phyloP scores from a whole-genome alignment of 805 yeast species.

The Saccharomycopsis sp. region DNA sequence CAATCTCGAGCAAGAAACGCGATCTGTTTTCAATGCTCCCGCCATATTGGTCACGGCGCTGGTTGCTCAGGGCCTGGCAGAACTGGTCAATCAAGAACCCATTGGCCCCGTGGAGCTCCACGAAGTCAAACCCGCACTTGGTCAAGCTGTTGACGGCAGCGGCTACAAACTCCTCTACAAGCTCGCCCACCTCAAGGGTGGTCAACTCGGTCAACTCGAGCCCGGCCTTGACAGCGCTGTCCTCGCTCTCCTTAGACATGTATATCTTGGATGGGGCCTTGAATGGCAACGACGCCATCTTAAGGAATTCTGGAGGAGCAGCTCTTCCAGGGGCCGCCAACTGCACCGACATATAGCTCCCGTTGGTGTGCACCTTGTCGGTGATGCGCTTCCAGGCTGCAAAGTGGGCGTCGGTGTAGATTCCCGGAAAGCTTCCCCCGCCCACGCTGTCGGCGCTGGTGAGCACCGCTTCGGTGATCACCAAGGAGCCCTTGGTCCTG shows the following conservation, averaged over 20 bases:
- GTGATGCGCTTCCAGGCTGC: slow-evolving; percentile 41
- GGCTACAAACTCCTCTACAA: slow-evolving; percentile 34
- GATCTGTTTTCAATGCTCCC: slow-evolving; percentile 52
- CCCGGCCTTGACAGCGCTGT: slow-evolving; percentile 28
- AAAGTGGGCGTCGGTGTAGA: slow-evolving; percentile 40
- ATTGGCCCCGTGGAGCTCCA: slow-evolving; percentile 57
- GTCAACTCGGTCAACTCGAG: slow-evolving; percentile 32
- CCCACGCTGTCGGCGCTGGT: slow-evolving; percentile 35
- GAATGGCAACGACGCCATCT: slow-evolving; percentile 29
- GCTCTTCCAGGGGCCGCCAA: slow-evolving; percentile 44
- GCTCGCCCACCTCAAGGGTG: slow-evolving; percentile 31
- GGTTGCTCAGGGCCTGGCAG: slow-evolving; percentile 36
- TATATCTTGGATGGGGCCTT: slow-evolving; percentile 34
- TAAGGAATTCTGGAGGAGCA: slow-evolving; percentile 33
- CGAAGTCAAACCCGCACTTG: slow-evolving; percentile 45
- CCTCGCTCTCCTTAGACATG: slow-evolving; percentile 29
- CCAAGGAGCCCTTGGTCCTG: slow-evolving; percentile 43
- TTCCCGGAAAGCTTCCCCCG: slow-evolving; percentile 37
- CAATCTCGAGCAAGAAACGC: slow-evolving; percentile 39
- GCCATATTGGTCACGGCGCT: slow-evolving; percentile 55
- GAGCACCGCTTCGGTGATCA: slow-evolving; percentile 52
- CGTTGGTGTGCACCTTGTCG: slow-evolving; percentile 41
- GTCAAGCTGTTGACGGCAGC: slow-evolving; percentile 43
- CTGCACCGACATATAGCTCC: slow-evolving; percentile 39
- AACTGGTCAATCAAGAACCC: slow-evolving; percentile 49